These are phyloP conservation scores for Pyrus bretschneideri DNA, from an alignment of 306 rosid species.

Conservation along the genomic window DNA sequence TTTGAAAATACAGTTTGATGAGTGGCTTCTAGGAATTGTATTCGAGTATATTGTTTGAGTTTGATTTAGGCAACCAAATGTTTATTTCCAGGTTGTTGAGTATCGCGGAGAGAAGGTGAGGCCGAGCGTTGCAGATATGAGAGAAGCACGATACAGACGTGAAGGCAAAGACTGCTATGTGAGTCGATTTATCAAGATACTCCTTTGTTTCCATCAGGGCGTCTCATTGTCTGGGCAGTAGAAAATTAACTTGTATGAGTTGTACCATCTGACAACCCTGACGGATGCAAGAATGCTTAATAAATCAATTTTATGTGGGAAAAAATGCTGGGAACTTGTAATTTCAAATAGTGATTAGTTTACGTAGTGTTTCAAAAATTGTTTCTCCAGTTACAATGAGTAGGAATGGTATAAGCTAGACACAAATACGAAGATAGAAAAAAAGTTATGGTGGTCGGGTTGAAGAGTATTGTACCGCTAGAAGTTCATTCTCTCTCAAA, in stretches of 20 bases:
- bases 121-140: conserved; percentile 76
- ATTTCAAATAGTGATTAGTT: neutral
- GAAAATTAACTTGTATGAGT: neutral
- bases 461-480: neutral
- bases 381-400: neutral
- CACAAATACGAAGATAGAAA: neutral
- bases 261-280: neutral
- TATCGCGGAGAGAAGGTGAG: conserved; percentile 91
- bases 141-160: conserved; percentile 67
- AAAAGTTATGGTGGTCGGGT: neutral
- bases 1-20: neutral
- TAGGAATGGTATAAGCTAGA: neutral
- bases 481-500: neutral
- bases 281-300: neutral
- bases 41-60: neutral
- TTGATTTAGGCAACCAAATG: neutral
- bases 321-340: neutral
- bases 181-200: conserved; percentile 24
- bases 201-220: neutral
- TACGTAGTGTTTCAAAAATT: neutral
- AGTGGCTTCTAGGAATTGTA: neutral
- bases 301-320: neutral
- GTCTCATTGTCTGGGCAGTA: neutral
- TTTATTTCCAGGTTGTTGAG: conserved; percentile 67
- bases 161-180: conserved; percentile 96